Evolutionary conservation across 306 rosid species (phyloP).

Genomic region (Vachellia collinsii): DNA sequence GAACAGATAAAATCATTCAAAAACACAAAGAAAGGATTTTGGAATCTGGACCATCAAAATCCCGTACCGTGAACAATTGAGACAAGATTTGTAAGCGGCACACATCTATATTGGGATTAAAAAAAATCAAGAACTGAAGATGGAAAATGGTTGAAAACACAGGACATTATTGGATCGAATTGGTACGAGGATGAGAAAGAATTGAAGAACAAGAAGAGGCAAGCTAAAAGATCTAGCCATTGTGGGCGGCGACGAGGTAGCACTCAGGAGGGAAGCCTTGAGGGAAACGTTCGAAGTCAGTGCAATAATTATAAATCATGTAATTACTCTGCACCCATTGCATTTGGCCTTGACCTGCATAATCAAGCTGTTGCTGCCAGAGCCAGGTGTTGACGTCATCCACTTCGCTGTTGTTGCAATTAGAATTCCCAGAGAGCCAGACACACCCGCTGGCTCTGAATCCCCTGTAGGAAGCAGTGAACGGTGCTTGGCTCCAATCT

Average conservation of each 20-base stretch:
- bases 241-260: neutral
- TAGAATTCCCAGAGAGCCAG: constrained; percentile 33
- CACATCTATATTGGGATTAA: neutral
- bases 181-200: neutral
- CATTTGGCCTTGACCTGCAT: constrained; percentile 34
- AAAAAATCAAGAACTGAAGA: neutral
- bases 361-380: constrained; percentile 15
- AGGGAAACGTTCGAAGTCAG: constrained; percentile 62
- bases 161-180: neutral
- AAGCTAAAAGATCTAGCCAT: neutral
- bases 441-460: constrained; percentile 55
- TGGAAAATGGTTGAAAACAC: neutral
- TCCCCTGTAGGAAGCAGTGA: constrained; percentile 55
- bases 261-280: constrained; percentile 70
- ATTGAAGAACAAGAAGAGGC: neutral
- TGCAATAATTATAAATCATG: constrained; percentile 75
- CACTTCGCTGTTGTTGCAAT: neutral
- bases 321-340: constrained; percentile 53
- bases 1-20: no score
- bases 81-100: neutral
- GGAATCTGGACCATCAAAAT: neutral
- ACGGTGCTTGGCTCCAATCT: constrained; percentile 69
- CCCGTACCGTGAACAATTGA: neutral
- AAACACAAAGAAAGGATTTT: no score
- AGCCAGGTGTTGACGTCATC: constrained; percentile 31